Conservation (phyloP, 225 moss, liverwort and hornwort genomes). For the Bryoerythrophyllum caledonicum region DNA sequence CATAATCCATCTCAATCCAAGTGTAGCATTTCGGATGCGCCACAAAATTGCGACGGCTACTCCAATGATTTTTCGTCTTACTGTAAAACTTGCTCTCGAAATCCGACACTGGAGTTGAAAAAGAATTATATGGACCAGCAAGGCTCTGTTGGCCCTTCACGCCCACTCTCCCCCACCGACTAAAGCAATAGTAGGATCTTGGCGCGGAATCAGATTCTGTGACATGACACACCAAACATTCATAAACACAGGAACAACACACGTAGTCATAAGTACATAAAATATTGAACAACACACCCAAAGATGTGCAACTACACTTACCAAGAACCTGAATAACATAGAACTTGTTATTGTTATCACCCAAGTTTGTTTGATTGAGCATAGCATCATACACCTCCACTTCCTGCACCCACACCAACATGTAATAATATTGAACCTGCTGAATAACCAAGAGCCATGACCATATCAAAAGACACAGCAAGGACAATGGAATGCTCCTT, state of each 20-base stretch:
- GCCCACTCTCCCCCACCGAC: constrained; percentile 95
- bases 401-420: constrained; percentile 40
- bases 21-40: constrained; percentile 74
- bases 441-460: not conserved
- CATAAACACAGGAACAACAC: constrained; percentile 11
- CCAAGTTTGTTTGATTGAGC: constrained; percentile 98
- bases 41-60: constrained; percentile 54
- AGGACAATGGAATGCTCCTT: too few relatives aligned
- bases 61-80: constrained; percentile 76
- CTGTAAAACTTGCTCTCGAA: constrained; percentile 53
- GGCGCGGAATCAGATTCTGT: constrained; percentile 68
- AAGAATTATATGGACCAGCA: constrained; percentile 23
- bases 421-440: constrained; percentile 6
- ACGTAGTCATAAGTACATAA: not conserved
- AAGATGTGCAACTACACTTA: constrained; percentile 28
- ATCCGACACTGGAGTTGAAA: not conserved
- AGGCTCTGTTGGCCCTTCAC: constrained; percentile 75
- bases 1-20: constrained; percentile 99
- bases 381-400: constrained; percentile 79
- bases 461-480: not conserved
- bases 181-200: constrained; percentile 48
- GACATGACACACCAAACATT: constrained; percentile 10
- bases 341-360: constrained; percentile 90
- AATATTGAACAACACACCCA: constrained; percentile 13
- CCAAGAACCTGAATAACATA: constrained; percentile 91